These are phyloP conservation scores for Beauveria brongniartii DNA, from an alignment of 2,329 filamentous ascomycete genomes.

Conservation along the genomic window DNA sequence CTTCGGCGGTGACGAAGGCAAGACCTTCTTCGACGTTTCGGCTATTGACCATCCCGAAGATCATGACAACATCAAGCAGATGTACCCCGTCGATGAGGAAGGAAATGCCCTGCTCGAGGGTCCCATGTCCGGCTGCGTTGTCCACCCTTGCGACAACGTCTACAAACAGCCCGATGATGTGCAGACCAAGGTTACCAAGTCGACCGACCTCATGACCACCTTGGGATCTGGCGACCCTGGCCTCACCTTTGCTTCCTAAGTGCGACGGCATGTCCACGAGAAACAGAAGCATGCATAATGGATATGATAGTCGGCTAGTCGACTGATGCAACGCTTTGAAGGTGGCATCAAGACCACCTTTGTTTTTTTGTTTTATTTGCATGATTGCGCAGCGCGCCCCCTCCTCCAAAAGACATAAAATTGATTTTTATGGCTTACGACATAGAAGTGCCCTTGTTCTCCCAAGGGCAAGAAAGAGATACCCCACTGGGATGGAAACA, in stretches of 20 bases:
- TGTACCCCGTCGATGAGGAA: constrained; percentile 35
- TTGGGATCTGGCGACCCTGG: constrained; percentile 31
- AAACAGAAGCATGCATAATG: neutral
- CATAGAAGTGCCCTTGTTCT: neutral
- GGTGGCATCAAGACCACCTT: neutral
- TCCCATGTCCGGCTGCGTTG: constrained; percentile 41
- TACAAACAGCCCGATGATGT: constrained; percentile 48
- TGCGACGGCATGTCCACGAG: neutral
- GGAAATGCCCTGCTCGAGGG: neutral
- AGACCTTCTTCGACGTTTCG: constrained; percentile 51
- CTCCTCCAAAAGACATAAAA: neutral
- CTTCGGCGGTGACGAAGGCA: constrained; percentile 39
- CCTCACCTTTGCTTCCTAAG: constrained; percentile 15
- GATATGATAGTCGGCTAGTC: constrained; percentile 9
- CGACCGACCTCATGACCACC: constrained; percentile 42
- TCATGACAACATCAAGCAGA: constrained; percentile 43
- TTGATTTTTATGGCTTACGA: constrained; percentile 10
- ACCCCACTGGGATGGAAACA: constrained; percentile 8
- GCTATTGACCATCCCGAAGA: constrained; percentile 47
- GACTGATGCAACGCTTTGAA: constrained; percentile 5
- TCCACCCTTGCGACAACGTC: constrained; percentile 44
- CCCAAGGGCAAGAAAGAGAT: constrained; percentile 7
- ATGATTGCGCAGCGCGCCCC: constrained; percentile 4
- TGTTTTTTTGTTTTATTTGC: neutral
- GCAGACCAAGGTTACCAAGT: constrained; percentile 44